These are phyloP conservation scores for Neopestalotiopsis rosae DNA, from an alignment of 2,329 filamentous ascomycete genomes.

Conservation along the genomic window DNA sequence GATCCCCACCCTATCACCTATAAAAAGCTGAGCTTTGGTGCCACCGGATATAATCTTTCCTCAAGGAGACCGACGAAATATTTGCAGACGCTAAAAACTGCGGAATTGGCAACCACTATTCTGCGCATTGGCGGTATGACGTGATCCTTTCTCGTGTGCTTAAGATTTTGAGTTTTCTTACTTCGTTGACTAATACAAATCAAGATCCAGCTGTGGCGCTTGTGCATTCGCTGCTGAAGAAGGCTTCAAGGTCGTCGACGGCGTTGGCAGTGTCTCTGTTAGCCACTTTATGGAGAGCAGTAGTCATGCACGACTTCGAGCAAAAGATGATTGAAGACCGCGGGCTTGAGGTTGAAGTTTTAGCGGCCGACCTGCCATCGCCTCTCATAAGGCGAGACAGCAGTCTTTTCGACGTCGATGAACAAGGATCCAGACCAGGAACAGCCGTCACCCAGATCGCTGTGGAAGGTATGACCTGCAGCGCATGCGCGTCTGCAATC, in stretches of 20 bases:
- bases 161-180: not conserved
- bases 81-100: slow-evolving; percentile 44
- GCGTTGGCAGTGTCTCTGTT: slow-evolving; percentile 86
- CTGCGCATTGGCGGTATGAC: slow-evolving; percentile 89
- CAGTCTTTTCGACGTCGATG: slow-evolving; percentile 39
- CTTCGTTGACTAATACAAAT: slow-evolving; percentile 33
- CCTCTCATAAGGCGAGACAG: slow-evolving; percentile 49
- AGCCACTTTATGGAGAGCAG: slow-evolving; percentile 97
- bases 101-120: slow-evolving; percentile 86
- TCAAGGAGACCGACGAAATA: slow-evolving; percentile 36
- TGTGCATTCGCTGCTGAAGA: slow-evolving; percentile 96
- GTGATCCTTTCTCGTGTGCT: slow-evolving; percentile 48
- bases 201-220: slow-evolving; percentile 71
- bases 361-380: slow-evolving; percentile 79
- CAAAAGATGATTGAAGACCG: slow-evolving; percentile 88
- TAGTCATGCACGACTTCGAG: slow-evolving; percentile 84
- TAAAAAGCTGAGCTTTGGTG: slow-evolving; percentile 56
- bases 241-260: slow-evolving; percentile 82
- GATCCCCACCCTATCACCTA: slow-evolving; percentile 18
- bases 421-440: slow-evolving; percentile 41
- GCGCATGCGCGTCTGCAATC: slow-evolving; percentile 85
- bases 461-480: slow-evolving; percentile 89
- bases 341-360: slow-evolving; percentile 88
- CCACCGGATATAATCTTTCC: slow-evolving; percentile 56
- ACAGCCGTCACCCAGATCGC: slow-evolving; percentile 75